Percentiles rank a stretch among this genome's conserved stretches.
Evolutionary conservation across 2,329 filamentous ascomycete genomes (phyloP).

Genomic region (Fusarium robinianum): DNA sequence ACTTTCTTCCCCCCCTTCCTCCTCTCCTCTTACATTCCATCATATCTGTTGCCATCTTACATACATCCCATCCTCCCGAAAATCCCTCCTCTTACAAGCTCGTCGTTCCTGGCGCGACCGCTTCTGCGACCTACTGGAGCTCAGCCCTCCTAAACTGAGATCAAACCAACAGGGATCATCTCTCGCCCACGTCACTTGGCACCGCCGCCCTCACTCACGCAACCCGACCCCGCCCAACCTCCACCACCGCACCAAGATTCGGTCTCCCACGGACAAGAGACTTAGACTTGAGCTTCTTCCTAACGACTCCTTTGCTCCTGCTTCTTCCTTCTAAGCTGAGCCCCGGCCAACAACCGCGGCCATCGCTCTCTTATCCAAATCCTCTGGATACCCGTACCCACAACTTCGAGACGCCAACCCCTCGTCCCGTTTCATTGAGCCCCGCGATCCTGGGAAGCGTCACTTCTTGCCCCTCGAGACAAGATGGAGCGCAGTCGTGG

Average conservation of each 20-base stretch:
- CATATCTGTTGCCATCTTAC: neutral
- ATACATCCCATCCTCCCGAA: conserved; percentile 5
- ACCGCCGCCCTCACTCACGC: conserved; percentile 16
- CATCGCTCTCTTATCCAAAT: conserved; percentile 8
- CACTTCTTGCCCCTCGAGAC: conserved; percentile 20
- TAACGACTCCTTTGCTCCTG: conserved; percentile 3
- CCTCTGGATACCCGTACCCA: conserved; percentile 2
- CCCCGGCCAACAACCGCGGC: conserved; percentile 5
- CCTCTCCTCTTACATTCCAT: conserved; percentile 9
- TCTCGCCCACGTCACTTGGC: conserved; percentile 20
- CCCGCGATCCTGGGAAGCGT: conserved; percentile 22
- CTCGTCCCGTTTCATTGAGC: conserved; percentile 7
- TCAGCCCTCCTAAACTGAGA: conserved; percentile 18
- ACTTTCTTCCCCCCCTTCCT: neutral
- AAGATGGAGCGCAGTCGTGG: conserved; percentile 63
- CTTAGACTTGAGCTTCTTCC: too few relatives aligned
- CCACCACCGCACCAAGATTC: conserved; percentile 13
- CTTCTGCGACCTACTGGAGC: conserved; percentile 39
- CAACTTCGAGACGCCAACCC: conserved; percentile 10
- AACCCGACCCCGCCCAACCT: conserved; percentile 32
- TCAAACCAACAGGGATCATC: conserved; percentile 18
- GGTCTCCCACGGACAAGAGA: neutral
- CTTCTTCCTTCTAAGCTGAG: neutral
- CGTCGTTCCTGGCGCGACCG: conserved; percentile 35
- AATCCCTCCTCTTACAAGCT: conserved; percentile 10